Conservation (phyloP, 2,329 filamentous ascomycete species). For the Didymella pomorum region DNA sequence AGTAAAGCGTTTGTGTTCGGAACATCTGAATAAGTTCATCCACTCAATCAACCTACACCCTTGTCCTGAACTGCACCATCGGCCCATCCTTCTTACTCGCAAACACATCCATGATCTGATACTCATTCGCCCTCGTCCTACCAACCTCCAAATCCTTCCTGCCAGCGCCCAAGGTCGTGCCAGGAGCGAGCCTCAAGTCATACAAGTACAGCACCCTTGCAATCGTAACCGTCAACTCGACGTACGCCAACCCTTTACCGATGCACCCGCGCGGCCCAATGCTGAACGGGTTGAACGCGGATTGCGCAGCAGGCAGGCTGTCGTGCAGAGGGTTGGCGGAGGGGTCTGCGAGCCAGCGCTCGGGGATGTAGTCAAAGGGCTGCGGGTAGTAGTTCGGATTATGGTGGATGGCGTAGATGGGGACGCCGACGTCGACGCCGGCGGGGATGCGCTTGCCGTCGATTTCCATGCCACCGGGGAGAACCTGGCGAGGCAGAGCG, state of each 20-base stretch:
- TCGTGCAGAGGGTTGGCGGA: slow-evolving; percentile 40
- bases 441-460: slow-evolving; percentile 48
- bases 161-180: slow-evolving; percentile 44
- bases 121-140: slow-evolving; percentile 60
- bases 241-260: slow-evolving; percentile 73
- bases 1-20: too few relatives aligned
- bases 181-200: slow-evolving; percentile 58
- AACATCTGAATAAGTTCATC: background rate
- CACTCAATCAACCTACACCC: slow-evolving; percentile 4
- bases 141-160: slow-evolving; percentile 43
- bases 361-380: slow-evolving; percentile 50
- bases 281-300: slow-evolving; percentile 78
- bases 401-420: slow-evolving; percentile 51
- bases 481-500: slow-evolving; percentile 49
- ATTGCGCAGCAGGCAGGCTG: slow-evolving; percentile 59
- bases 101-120: slow-evolving; percentile 76
- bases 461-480: slow-evolving; percentile 49
- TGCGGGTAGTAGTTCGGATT: slow-evolving; percentile 50
- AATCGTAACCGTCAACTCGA: slow-evolving; percentile 70
- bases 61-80: slow-evolving; percentile 63
- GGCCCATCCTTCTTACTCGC: slow-evolving; percentile 77
- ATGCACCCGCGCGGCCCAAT: slow-evolving; percentile 76
- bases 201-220: slow-evolving; percentile 69
- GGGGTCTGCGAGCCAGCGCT: slow-evolving; percentile 49
- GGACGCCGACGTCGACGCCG: slow-evolving; percentile 48